Evolutionary conservation across 805 yeast species (phyloP).

Genomic region (Suhomyces tanzawaensis): DNA sequence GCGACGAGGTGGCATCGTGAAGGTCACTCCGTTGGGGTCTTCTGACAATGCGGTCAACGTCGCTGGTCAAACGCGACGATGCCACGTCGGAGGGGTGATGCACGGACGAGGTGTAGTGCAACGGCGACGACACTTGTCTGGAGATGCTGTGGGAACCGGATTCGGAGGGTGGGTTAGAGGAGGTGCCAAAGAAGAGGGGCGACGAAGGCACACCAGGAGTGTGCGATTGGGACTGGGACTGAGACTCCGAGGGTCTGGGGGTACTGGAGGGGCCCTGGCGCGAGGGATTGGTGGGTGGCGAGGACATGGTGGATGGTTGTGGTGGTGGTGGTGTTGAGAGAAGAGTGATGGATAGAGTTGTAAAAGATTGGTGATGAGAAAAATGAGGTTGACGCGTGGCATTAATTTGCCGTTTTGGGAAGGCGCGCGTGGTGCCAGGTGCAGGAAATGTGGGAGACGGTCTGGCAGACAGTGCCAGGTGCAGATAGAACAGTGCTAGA

Average conservation of each 20-base stretch:
- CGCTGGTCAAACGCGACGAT: conserved; percentile 35
- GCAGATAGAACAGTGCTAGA: too few relatives aligned
- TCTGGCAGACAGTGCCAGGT: too few relatives aligned
- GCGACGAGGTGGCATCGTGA: conserved; percentile 68
- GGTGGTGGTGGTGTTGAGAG: conserved; percentile 2
- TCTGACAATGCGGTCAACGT: conserved; percentile 42
- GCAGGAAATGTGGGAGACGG: too few relatives aligned
- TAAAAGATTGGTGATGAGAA: background rate
- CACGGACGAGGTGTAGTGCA: conserved; percentile 46
- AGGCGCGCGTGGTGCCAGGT: background rate
- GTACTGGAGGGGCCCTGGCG: conserved; percentile 27
- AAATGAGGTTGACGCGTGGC: background rate
- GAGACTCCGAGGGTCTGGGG: conserved; percentile 33
- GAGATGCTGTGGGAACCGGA: conserved; percentile 22
- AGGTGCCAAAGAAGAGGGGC: conserved; percentile 55
- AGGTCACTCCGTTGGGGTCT: conserved; percentile 75
- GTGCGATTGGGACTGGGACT: conserved; percentile 36
- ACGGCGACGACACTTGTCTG: conserved; percentile 47
- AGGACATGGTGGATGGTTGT: conserved; percentile 10
- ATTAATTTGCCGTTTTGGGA: background rate
- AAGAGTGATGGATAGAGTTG: background rate
- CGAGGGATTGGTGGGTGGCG: conserved; percentile 34
- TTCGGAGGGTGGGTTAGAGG: conserved; percentile 41
- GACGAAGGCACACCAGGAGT: conserved; percentile 45
- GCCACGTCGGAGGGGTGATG: conserved; percentile 37